These are phyloP conservation scores for Atkinsonella texensis DNA, from an alignment of 2,329 filamentous ascomycete species.

Conservation along the genomic window DNA sequence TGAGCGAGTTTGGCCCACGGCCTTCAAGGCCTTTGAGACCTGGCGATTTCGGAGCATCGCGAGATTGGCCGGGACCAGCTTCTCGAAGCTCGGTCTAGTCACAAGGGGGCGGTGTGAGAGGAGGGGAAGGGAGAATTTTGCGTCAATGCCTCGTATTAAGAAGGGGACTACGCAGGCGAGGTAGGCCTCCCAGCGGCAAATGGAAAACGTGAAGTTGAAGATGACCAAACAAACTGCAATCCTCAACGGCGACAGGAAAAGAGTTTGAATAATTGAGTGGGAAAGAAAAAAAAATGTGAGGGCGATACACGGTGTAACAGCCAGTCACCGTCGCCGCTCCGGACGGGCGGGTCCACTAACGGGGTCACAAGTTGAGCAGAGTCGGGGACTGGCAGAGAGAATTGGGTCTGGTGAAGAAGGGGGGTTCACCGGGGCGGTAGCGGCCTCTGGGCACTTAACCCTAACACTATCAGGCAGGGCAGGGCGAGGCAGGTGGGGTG, in stretches of 20 bases:
- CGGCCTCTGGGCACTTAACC: too few relatives aligned
- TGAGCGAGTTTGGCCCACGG: conserved; percentile 26
- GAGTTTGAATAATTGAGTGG: background rate
- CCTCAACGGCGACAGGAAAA: background rate
- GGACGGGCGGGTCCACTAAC: background rate
- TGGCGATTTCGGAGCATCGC: conserved; percentile 39
- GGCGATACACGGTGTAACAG: background rate
- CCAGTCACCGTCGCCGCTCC: background rate
- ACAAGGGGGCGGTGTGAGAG: background rate
- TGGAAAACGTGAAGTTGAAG: background rate
- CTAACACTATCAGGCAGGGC: too few relatives aligned
- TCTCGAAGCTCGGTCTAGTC: background rate
- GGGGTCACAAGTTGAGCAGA: too few relatives aligned
- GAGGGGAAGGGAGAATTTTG: background rate
- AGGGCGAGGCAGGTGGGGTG: too few relatives aligned
- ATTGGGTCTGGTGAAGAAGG: too few relatives aligned
- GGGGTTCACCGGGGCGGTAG: too few relatives aligned
- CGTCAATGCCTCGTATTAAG: background rate
- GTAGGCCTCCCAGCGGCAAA: background rate
- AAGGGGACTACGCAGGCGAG: background rate
- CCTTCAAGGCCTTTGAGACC: conserved; percentile 34
- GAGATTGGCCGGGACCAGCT: conserved; percentile 7
- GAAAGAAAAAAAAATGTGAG: background rate
- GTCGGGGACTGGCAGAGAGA: too few relatives aligned
- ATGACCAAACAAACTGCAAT: background rate